Evolutionary conservation across 768 basidiomycete species (phyloP), one percentile per base, ranked within the genome.

Genomic region (Podaxis sp.): DNA sequence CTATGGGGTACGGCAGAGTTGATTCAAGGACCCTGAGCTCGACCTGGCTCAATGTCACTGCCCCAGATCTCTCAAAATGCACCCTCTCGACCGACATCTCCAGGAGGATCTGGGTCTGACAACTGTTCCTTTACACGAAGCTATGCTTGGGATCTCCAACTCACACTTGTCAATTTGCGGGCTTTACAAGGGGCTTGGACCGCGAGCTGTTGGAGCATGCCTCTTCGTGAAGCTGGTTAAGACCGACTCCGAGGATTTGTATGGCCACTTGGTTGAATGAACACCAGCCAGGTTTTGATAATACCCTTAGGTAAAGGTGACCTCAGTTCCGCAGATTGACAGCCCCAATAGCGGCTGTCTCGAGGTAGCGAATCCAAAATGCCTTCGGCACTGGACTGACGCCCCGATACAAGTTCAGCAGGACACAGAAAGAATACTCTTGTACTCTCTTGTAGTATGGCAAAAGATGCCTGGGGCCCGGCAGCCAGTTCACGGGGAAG

Each of bases 381-480:
- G 68, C 25, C 67, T 68, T 62, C 52, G 65, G 48, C 64, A 28
- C n/a, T n/a, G n/a, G n/a, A n/a, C n/a, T n/a, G n/a, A n/a, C n/a
- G n/a, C n/a, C n/a, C n/a, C n/a, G n/a, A n/a, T n/a, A n/a, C n/a
- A n/a, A n/a, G n/a, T n/a, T n/a, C n/a, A n/a, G n/a, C n/a, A n/a
- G n/a, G n/a, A n/a, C n/a, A n/a, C n/a, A n/a, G n/a, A n/a, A n/a
- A 68, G 66, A 36, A 69, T 65, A 63, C 61, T 68, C 27, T 68
- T 67, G 47, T 69, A 67, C 50, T 67, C 66, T 16, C 56, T 68
- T 13, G 68, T 71, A 2, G 68, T 69, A 59, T 71, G 69, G 70
- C 61, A 57, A 46, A 68, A 68, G 70, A 69, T 52, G 70, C 68
- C 0, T 68, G 68, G n/a, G n/a, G n/a, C n/a, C n/a, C n/a, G n/a